Evolutionary conservation across 2,329 filamentous ascomycete species (phyloP).

Genomic region (Colletotrichum plurivorum): DNA sequence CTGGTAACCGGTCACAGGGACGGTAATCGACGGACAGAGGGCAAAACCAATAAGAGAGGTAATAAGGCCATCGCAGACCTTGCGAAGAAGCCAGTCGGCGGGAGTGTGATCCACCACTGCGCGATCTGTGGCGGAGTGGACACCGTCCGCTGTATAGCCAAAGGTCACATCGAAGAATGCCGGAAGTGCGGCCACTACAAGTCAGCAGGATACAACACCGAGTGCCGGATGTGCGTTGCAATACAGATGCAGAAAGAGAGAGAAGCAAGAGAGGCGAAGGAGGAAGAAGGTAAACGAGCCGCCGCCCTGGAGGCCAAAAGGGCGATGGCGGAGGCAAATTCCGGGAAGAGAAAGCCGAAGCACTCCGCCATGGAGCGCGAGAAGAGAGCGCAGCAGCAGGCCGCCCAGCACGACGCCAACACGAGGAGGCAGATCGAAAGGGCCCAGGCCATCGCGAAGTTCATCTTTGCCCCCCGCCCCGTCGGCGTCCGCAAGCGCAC

Average conservation of each 20-base stretch:
- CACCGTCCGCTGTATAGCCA: slow-evolving; percentile 3
- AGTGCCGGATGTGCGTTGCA: slow-evolving; percentile 9
- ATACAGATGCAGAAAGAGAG: neutral
- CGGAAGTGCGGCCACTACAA: neutral
- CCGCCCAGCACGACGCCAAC: neutral
- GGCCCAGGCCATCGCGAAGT: neutral
- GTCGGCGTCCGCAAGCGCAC: slow-evolving; percentile 14
- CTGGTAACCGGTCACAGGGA: neutral
- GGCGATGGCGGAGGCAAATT: neutral
- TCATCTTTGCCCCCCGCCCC: neutral
- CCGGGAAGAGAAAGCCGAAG: neutral
- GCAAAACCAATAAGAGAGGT: neutral
- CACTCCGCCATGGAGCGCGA: neutral
- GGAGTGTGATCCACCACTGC: slow-evolving; percentile 22
- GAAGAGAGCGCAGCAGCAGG: neutral
- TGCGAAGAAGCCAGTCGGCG: slow-evolving; percentile 5
- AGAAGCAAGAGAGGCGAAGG: neutral
- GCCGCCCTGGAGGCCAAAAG: neutral
- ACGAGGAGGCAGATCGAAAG: neutral
- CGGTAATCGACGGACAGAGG: neutral
- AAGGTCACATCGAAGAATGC: slow-evolving; percentile 10
- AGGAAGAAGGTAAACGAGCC: neutral
- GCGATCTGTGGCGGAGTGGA: neutral
- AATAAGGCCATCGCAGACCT: neutral
- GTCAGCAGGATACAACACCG: neutral